A percentile compares a stretch with the other conserved stretches of the same genome.
Conservation (phyloP, 768 basidiomycete species). For the Fistulinella prunicolor region DNA sequence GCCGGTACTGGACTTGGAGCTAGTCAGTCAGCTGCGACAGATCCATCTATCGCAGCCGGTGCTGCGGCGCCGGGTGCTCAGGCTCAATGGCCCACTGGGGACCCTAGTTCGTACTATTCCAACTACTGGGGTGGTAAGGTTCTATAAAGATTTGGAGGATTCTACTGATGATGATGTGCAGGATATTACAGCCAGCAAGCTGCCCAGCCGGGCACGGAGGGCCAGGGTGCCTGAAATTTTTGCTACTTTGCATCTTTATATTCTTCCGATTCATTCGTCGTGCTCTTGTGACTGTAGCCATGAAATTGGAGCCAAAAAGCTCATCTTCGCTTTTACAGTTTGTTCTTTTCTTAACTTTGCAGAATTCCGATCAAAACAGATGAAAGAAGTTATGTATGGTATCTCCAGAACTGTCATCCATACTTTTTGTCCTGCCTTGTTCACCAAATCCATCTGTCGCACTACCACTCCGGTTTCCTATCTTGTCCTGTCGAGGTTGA, state of each 20-base stretch:
- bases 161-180: constrained; percentile 30
- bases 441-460: constrained; percentile 21
- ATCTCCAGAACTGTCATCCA: constrained; percentile 28
- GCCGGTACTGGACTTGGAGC: constrained; percentile 54
- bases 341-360: constrained; percentile 26
- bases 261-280: constrained; percentile 22
- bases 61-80: constrained; percentile 57
- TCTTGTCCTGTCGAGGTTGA: constrained; percentile 28
- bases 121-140: constrained; percentile 81
- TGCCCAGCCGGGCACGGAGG: constrained; percentile 56
- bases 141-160: not conserved
- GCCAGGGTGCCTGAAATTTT: constrained; percentile 37
- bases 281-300: constrained; percentile 35
- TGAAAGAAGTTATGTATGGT: constrained; percentile 35
- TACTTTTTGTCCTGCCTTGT: constrained; percentile 27
- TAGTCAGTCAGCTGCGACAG: constrained; percentile 55
- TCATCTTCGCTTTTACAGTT: constrained; percentile 15
- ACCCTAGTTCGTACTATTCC: constrained; percentile 72
- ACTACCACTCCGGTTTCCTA: constrained; percentile 12
- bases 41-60: constrained; percentile 47
- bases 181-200: constrained; percentile 83
- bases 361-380: constrained; percentile 33
- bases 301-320: constrained; percentile 20
- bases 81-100: constrained; percentile 74
- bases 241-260: constrained; percentile 25